Conservation (phyloP, 2,329 filamentous ascomycete species). For the Nakataea oryzae region DNA sequence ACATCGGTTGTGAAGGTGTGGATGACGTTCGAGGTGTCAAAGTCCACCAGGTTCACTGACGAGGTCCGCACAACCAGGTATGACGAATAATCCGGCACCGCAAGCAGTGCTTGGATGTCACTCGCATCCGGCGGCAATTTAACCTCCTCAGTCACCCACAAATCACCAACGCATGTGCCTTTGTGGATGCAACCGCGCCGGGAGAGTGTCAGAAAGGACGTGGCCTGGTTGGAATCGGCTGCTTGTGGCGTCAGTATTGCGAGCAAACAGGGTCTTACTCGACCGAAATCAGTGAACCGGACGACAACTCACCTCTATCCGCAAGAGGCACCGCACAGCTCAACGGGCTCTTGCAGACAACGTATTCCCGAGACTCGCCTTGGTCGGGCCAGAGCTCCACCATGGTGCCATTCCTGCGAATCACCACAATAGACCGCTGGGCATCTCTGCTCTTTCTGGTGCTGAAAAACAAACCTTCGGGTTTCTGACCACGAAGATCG, state of each 20-base stretch:
- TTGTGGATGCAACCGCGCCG: constrained; percentile 39
- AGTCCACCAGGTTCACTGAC: constrained; percentile 51
- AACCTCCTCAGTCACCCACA: constrained; percentile 41
- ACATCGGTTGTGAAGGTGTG: constrained; percentile 50
- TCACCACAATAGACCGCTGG: constrained; percentile 42
- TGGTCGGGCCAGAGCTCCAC: constrained; percentile 42
- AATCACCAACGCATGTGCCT: constrained; percentile 26
- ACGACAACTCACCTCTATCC: constrained; percentile 28
- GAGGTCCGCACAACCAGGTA: constrained; percentile 49
- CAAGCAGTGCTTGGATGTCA: constrained; percentile 46
- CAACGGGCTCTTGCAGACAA: constrained; percentile 41
- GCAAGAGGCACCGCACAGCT: constrained; percentile 35
- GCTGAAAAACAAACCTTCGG: constrained; percentile 55
- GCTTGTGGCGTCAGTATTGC: neutral
- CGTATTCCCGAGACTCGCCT: constrained; percentile 28
- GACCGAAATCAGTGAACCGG: neutral
- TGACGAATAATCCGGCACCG: constrained; percentile 44
- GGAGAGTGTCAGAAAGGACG: constrained; percentile 36
- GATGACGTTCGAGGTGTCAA: constrained; percentile 43
- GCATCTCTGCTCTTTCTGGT: constrained; percentile 20
- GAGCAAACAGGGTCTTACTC: neutral
- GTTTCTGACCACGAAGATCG: constrained; percentile 46
- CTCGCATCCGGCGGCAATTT: constrained; percentile 25
- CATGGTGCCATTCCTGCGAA: constrained; percentile 55
- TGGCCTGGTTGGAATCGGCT: constrained; percentile 11